Evolutionary conservation across 2,329 filamentous ascomycete species (phyloP).

Genomic region (Coleophoma cylindrospora): DNA sequence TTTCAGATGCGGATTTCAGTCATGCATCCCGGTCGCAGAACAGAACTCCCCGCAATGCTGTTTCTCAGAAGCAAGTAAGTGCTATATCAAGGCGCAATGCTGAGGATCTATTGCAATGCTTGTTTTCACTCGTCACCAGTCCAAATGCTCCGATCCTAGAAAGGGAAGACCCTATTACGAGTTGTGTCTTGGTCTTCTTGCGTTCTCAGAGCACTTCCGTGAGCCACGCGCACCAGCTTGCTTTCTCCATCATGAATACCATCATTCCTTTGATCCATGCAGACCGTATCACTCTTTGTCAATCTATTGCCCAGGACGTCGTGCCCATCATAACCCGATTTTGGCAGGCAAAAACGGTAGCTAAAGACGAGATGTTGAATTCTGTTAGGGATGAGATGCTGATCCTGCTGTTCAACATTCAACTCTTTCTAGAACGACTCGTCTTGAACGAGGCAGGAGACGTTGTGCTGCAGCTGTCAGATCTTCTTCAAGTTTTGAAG

Average conservation of each 20-base stretch:
- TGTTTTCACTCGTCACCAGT: conserved; percentile 58
- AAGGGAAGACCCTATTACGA: conserved; percentile 50
- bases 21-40: conserved; percentile 11
- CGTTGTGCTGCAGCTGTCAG: conserved; percentile 44
- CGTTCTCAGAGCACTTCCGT: conserved; percentile 51
- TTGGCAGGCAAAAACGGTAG: conserved; percentile 69
- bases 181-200: conserved; percentile 55
- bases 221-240: conserved; percentile 62
- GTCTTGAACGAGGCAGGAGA: conserved; percentile 32
- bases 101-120: conserved; percentile 58
- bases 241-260: conserved; percentile 71
- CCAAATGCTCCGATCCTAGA: conserved; percentile 63
- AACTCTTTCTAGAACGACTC: conserved; percentile 57
- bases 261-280: conserved; percentile 61
- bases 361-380: conserved; percentile 49
- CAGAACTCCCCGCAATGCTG: not conserved
- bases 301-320: conserved; percentile 50
- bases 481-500: conserved; percentile 68
- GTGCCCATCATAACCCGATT: conserved; percentile 68
- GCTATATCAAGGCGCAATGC: conserved; percentile 28
- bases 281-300: conserved; percentile 62
- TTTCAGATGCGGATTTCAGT: conserved; percentile 10
- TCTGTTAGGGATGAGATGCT: conserved; percentile 73
- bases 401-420: conserved; percentile 62
- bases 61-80: conserved; percentile 16